phyloP scores from a whole-genome alignment of 257 asterid species.

The Nicotiana knightiana region DNA sequence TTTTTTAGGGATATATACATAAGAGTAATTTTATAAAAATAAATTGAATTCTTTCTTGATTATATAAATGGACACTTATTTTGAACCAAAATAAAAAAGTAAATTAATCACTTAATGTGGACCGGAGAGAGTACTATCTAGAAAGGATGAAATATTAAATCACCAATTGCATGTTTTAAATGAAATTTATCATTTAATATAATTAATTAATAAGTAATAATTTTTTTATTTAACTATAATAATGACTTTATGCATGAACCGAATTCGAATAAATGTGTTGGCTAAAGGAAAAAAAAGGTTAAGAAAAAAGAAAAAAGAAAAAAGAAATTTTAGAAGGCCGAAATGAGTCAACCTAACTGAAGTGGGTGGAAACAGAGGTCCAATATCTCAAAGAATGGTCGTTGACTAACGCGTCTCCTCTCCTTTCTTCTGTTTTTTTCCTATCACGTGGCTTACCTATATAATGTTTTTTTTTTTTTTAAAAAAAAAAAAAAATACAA shows the following conservation, averaged over 20 bases:
- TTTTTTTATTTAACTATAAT: not conserved
- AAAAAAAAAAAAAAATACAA: too few relatives aligned
- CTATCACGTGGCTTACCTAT: slow-evolving; percentile 2
- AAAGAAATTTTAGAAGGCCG: not conserved
- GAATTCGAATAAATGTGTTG: too few relatives aligned
- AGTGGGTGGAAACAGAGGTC: not conserved
- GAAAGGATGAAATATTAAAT: not conserved
- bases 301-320: not conserved
- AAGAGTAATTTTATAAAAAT: too few relatives aligned
- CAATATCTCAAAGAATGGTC: not conserved
- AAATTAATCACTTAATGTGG: too few relatives aligned
- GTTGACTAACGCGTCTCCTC: not conserved
- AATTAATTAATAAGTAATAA: not conserved
- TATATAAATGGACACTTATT: too few relatives aligned
- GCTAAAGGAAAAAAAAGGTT: not conserved
- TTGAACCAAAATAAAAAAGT: too few relatives aligned
- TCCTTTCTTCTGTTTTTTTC: not conserved
- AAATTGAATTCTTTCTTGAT: too few relatives aligned
- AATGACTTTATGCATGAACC: too few relatives aligned
- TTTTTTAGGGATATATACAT: too few relatives aligned
- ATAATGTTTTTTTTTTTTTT: not conserved
- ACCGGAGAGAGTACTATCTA: not conserved
- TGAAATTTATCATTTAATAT: not conserved
- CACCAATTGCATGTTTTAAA: not conserved
- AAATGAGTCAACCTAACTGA: slow-evolving; percentile 2